Conservation (phyloP, 495 filamentous ascomycete genomes). For the Oidiodendron maius region DNA sequence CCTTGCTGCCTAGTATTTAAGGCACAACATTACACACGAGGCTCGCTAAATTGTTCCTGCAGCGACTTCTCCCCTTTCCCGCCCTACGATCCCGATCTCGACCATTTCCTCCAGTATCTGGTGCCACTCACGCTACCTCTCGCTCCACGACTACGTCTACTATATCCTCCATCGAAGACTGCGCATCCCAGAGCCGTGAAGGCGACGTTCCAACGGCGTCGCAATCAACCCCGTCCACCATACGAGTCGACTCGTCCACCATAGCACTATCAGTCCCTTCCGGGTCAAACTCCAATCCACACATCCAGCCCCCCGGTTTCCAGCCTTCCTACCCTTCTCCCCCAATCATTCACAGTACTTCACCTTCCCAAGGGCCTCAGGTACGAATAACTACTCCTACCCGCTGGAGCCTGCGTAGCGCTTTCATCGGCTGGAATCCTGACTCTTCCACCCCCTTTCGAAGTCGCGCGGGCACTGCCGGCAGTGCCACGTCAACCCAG, state of each 20-base stretch:
- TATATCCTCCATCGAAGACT: not conserved
- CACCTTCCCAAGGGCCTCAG: conserved; percentile 17
- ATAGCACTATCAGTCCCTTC: too few relatives aligned
- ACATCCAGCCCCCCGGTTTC: conserved; percentile 28
- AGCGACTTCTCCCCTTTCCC: not conserved
- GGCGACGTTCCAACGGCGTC: conserved; percentile 27
- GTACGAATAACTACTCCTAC: conserved; percentile 25
- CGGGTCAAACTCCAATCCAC: conserved; percentile 26
- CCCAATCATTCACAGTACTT: conserved; percentile 14
- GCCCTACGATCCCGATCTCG: too few relatives aligned
- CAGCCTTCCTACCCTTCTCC: conserved; percentile 29
- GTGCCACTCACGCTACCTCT: too few relatives aligned
- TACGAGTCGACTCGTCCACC: conserved; percentile 10
- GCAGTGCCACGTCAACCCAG: not conserved
- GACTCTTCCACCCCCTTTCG: conserved; percentile 30
- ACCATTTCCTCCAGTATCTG: too few relatives aligned
- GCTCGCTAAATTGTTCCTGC: not conserved
- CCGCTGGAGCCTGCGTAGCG: conserved; percentile 32
- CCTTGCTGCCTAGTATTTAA: too few relatives aligned
- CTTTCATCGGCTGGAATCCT: conserved; percentile 30
- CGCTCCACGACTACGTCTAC: conserved; percentile 5
- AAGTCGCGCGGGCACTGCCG: conserved; percentile 1
- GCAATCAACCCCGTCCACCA: conserved; percentile 21
- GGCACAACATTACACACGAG: not conserved
- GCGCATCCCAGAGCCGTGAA: conserved; percentile 7